phyloP scores from a whole-genome alignment of 305 asterid species.

The Nicotiana rustica region DNA sequence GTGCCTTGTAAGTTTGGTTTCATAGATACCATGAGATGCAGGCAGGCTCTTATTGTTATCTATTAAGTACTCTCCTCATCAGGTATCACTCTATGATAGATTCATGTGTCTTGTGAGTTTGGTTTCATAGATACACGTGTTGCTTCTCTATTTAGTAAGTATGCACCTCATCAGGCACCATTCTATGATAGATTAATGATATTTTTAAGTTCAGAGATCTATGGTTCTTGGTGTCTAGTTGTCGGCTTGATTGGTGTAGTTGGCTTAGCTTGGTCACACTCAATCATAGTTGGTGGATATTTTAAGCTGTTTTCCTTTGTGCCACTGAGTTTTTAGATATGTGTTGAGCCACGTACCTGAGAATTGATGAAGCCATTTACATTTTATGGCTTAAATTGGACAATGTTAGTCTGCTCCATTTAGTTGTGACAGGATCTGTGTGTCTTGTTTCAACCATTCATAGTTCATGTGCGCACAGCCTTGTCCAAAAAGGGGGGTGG shows the following conservation, averaged over 20 bases:
- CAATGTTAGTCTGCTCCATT: background rate
- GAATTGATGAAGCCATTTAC: slow-evolving; percentile 7
- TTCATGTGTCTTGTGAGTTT: background rate
- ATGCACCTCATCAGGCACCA: background rate
- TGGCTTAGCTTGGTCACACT: background rate
- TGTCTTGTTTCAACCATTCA: background rate
- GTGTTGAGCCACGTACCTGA: background rate
- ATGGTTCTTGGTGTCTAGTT: slow-evolving; percentile 8
- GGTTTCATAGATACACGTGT: slow-evolving; percentile 23
- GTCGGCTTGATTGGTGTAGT: background rate
- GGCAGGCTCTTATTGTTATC: background rate
- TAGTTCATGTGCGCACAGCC: background rate
- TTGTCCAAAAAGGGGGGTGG: background rate
- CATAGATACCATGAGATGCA: slow-evolving; percentile 22
- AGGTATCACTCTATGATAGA: slow-evolving; percentile 2
- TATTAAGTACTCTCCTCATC: background rate
- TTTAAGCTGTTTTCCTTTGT: background rate
- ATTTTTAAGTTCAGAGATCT: slow-evolving; percentile 10
- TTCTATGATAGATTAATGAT: background rate
- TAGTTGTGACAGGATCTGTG: background rate
- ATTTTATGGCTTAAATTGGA: background rate
- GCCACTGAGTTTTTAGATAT: background rate
- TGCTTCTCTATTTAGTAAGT: slow-evolving; percentile 22
- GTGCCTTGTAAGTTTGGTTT: slow-evolving; percentile 24
- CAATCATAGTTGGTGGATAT: slow-evolving; percentile 8